These are phyloP conservation scores for Fusarium graminum DNA, from an alignment of 2,329 filamentous ascomycete species.

Conservation along the genomic window DNA sequence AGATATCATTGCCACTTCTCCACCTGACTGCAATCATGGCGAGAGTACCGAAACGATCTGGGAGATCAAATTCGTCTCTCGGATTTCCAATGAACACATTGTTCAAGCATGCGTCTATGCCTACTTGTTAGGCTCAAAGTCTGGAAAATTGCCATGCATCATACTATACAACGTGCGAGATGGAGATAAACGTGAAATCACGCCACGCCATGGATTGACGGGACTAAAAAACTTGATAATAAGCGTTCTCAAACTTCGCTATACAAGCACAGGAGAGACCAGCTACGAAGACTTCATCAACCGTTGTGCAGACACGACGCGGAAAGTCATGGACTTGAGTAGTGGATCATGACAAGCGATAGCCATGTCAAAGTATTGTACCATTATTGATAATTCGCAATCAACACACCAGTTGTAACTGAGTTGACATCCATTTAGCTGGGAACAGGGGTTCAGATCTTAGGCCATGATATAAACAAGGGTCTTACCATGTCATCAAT, in stretches of 20 bases:
- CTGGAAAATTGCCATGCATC: conserved; percentile 29
- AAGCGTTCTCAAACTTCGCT: conserved; percentile 39
- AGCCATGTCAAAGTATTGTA: background rate
- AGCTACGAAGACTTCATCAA: conserved; percentile 32
- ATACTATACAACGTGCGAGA: conserved; percentile 49
- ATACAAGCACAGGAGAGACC: conserved; percentile 20
- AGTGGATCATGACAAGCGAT: background rate
- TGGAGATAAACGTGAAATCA: conserved; percentile 46
- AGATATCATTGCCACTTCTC: conserved; percentile 20
- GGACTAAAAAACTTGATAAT: conserved; percentile 31
- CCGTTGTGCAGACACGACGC: conserved; percentile 12
- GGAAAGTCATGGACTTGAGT: conserved; percentile 17
- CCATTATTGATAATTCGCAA: background rate
- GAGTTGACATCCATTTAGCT: too few species aligned
- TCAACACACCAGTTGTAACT: too few species aligned
- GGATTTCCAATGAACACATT: conserved; percentile 45
- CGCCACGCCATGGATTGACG: conserved; percentile 9
- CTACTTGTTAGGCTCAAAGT: conserved; percentile 34
- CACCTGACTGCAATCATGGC: background rate
- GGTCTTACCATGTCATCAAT: background rate
- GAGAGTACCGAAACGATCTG: conserved; percentile 35
- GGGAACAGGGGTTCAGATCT: background rate
- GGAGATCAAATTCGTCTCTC: conserved; percentile 51
- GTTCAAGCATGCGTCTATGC: conserved; percentile 49
- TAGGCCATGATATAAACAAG: conserved; percentile 3